phyloP scores from a whole-genome alignment of 106 monocot species.

The Dendrobium catenatum region DNA sequence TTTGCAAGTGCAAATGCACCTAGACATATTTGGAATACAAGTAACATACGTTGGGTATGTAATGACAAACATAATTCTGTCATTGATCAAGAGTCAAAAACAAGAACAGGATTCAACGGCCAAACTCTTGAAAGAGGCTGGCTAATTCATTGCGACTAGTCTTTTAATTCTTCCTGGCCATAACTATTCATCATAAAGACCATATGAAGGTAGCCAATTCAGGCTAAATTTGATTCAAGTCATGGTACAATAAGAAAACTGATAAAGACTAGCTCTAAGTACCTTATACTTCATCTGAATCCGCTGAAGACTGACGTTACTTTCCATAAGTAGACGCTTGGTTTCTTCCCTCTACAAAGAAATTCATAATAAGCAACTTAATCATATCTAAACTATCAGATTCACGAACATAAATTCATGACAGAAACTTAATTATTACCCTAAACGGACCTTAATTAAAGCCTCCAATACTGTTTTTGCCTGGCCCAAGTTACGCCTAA shows the following conservation, averaged over 20 bases:
- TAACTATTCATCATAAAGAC: background rate
- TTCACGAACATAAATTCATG: background rate
- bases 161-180: background rate
- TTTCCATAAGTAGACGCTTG: constrained; percentile 72
- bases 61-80: background rate
- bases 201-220: background rate
- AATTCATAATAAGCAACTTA: background rate
- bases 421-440: background rate
- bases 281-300: constrained; percentile 89
- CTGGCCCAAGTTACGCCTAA: constrained; percentile 87
- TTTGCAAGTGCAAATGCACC: background rate
- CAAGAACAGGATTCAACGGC: background rate
- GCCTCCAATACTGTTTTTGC: constrained; percentile 70
- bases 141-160: background rate
- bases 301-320: constrained; percentile 68
- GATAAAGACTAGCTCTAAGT: constrained; percentile 2
- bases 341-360: constrained; percentile 84
- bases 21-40: background rate
- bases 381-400: background rate
- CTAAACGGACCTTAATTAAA: constrained; percentile 61
- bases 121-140: background rate
- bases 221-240: background rate
- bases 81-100: background rate
- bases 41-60: background rate
- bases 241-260: background rate